Evolutionary conservation across 768 basidiomycete species (phyloP).

Genomic region (Termitomyces sp.): DNA sequence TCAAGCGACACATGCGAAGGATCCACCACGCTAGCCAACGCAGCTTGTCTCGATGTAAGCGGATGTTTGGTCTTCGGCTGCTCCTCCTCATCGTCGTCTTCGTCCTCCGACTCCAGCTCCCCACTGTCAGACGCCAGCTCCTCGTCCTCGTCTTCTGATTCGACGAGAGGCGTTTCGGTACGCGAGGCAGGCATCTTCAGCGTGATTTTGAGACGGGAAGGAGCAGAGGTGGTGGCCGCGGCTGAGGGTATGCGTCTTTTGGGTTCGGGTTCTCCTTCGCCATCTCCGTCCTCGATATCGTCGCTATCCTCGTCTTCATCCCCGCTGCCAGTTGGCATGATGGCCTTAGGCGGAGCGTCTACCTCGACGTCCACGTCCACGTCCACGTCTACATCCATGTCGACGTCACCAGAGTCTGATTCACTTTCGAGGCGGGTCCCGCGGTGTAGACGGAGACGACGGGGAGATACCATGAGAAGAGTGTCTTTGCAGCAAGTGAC

Average conservation of each 20-base stretch:
- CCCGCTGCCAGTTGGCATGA: constrained; percentile 1
- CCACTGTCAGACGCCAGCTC: background rate
- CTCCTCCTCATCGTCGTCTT: background rate
- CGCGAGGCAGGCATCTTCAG: constrained; percentile 13
- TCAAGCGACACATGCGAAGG: constrained; percentile 59
- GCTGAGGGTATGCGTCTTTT: background rate
- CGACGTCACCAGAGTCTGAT: background rate
- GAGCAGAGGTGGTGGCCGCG: background rate
- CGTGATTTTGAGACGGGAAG: constrained; percentile 10
- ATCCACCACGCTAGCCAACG: constrained; percentile 62
- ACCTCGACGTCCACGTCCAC: background rate
- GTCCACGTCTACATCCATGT: background rate
- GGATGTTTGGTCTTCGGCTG: constrained; percentile 19
- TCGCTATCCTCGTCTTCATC: constrained; percentile 24
- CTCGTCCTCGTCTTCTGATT: constrained; percentile 29
- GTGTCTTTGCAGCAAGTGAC: no score
- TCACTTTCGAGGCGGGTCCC: background rate
- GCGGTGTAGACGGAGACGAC: background rate
- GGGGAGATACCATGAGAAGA: background rate
- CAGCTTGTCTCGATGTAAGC: constrained; percentile 62
- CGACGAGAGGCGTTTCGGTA: constrained; percentile 17
- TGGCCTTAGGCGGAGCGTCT: background rate
- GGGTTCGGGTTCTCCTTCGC: constrained; percentile 12
- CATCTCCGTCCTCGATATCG: constrained; percentile 31
- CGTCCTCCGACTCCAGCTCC: background rate